A percentile compares a stretch with the other conserved stretches of the same genome.
phyloP scores from a whole-genome alignment of 1,139 yeast species.

The Sugiyamaella japonica region DNA sequence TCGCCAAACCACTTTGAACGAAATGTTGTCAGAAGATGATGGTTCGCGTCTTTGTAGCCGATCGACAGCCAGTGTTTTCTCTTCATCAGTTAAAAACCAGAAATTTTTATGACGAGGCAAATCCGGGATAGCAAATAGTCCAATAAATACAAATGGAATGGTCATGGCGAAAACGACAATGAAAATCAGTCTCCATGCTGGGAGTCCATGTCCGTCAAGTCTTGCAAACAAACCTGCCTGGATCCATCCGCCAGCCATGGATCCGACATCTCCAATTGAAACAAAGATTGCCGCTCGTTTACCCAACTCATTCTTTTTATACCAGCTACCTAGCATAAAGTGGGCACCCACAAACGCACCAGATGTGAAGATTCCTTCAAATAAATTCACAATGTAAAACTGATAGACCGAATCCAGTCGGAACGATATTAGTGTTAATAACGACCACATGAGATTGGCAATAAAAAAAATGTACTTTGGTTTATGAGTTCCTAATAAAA shows the following conservation, averaged over 20 bases:
- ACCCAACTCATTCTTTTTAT: constrained; percentile 56
- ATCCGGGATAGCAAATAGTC: constrained; percentile 21
- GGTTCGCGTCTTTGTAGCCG: constrained; percentile 15
- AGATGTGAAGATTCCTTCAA: constrained; percentile 62
- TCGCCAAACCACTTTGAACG: constrained; percentile 7
- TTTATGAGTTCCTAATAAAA: constrained; percentile 46
- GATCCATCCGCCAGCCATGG: constrained; percentile 44
- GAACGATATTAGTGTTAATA: constrained; percentile 58
- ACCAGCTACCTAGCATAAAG: constrained; percentile 62
- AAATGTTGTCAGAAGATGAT: constrained; percentile 1
- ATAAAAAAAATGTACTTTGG: constrained; percentile 55
- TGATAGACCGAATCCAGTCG: constrained; percentile 50
- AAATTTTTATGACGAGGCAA: constrained; percentile 21
- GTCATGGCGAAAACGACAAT: constrained; percentile 45
- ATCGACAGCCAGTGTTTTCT: constrained; percentile 20
- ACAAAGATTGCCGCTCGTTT: constrained; percentile 57
- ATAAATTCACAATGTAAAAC: constrained; percentile 56
- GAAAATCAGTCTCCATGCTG: constrained; percentile 70
- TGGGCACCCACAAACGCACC: constrained; percentile 63
- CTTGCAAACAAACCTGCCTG: constrained; percentile 53
- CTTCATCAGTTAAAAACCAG: constrained; percentile 24
- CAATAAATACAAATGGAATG: constrained; percentile 20
- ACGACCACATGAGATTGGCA: constrained; percentile 64
- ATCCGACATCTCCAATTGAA: constrained; percentile 39
- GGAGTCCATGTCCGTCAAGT: constrained; percentile 53